Evolutionary conservation across 495 filamentous ascomycete genomes (phyloP), one percentile per base, ranked within the genome.

Genomic region (Cercophora newfieldiana): DNA sequence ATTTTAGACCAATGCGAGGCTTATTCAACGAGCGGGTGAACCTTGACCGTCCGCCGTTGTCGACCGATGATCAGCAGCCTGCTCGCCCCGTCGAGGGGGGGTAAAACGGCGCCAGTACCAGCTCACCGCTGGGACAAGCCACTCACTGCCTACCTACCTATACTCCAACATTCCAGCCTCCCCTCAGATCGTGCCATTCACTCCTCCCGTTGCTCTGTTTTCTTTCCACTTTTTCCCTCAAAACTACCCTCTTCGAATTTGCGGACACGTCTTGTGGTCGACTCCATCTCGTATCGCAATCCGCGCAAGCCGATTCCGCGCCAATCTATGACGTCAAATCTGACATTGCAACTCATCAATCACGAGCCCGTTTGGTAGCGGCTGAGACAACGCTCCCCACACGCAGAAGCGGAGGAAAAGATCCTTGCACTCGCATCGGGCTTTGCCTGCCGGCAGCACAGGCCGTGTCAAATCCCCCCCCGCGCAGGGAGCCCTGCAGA

Each of bases 261-360:
- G n/a, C 50, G 8, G 50, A 26, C 50, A 53, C 24, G 50, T 26
- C 24, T 24, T 53, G 21, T 53, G 21, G 8, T 53, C 50, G n/a
- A 53, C 2, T 8, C 7, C n/a, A 7, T 26, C 24, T 7, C 50
- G 25, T 53, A 7, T 22, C 50, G 50, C n/a, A 22, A 16, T 53
- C n/a, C 18, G 7, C 18, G 7, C 37, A 22, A 22, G 21, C 50
- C 50, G 19, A 7, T 2, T 14, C 50, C 10, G 7, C 50, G 19
- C 50, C 5, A 53, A 31, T n/a, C 54, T 30, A 57, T 57, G 54
- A 57, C 54, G 54, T 57, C 54, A 57, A 57, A 30, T 57, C 54
- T 57, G 22, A 30, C 26, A 19, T n/a, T 53, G 37, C 3, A 44
- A 44, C 37, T 53, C n/a, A 19, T n/a, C 54, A 19, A 30, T 57